phyloP scores from a whole-genome alignment of 495 filamentous ascomycete genomes.

The Monascus purpureus region DNA sequence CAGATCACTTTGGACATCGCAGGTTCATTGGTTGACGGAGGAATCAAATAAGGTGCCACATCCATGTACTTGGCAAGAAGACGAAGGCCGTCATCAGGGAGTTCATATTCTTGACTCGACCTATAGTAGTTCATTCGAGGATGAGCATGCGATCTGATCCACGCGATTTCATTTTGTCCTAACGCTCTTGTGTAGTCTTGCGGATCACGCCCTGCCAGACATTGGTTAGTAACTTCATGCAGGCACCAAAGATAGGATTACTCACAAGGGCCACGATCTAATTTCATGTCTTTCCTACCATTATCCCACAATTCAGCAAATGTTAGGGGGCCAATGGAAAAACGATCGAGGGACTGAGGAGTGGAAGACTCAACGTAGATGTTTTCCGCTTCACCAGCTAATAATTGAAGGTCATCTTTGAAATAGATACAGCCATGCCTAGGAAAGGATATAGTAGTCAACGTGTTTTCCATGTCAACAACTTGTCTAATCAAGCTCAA shows the following conservation, averaged over 20 bases:
- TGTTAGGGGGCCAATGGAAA: constrained; percentile 12
- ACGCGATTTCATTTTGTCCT: constrained; percentile 10
- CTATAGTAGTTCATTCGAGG: constrained; percentile 9
- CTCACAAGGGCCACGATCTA: constrained; percentile 11
- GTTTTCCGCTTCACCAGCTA: constrained; percentile 10
- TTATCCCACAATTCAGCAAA: constrained; percentile 5
- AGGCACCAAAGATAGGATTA: constrained; percentile 2
- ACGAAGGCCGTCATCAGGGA: constrained; percentile 6
- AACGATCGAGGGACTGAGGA: constrained; percentile 4
- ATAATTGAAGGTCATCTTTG: constrained; percentile 19
- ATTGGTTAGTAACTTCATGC: constrained; percentile 2
- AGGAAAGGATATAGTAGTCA: constrained; percentile 18
- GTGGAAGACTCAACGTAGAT: constrained; percentile 3
- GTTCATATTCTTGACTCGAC: constrained; percentile 3
- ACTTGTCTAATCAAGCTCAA: constrained; percentile 18
- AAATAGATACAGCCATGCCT: constrained; percentile 28
- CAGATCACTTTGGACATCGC: constrained; percentile 13
- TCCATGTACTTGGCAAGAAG: constrained; percentile 9
- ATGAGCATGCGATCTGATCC: constrained; percentile 7
- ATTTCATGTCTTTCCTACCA: constrained; percentile 4
- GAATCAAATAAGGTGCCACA: constrained; percentile 6
- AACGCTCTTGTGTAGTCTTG: constrained; percentile 8
- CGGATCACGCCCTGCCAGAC: constrained; percentile 3
- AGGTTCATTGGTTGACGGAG: constrained; percentile 6
- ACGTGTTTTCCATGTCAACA: constrained; percentile 23